phyloP scores from a whole-genome alignment of 768 basidiomycete genomes.

The Termitomyces titanicus region DNA sequence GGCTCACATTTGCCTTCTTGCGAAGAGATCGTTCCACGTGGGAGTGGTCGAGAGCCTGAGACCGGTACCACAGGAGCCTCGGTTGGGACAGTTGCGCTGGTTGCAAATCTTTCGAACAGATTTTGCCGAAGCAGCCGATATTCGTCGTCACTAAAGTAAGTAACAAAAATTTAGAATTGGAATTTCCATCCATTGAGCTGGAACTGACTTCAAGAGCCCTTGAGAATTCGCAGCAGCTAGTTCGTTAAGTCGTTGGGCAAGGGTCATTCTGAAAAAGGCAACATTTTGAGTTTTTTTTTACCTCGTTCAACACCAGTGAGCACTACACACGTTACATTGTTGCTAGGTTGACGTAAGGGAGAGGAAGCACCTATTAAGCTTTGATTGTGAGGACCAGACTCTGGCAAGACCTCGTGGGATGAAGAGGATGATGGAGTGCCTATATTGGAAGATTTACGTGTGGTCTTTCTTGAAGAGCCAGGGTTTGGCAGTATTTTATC shows the following conservation, averaged over 20 bases:
- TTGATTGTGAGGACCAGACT: constrained; percentile 21
- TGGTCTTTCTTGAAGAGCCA: constrained; percentile 16
- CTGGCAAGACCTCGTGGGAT: constrained; percentile 14
- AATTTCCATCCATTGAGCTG: not conserved
- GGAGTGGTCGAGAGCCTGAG: constrained; percentile 30
- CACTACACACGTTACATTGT: constrained; percentile 52
- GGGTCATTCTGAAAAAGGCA: constrained; percentile 49
- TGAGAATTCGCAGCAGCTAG: constrained; percentile 77
- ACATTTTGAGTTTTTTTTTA: not conserved
- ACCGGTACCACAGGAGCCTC: constrained; percentile 64
- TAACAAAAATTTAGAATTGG: not conserved
- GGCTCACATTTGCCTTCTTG: constrained; percentile 32
- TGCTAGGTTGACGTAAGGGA: constrained; percentile 34
- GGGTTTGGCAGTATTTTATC: constrained; percentile 21
- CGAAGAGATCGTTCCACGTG: constrained; percentile 24
- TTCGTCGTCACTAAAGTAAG: constrained; percentile 66
- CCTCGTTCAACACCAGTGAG: constrained; percentile 2
- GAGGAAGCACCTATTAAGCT: constrained; percentile 20
- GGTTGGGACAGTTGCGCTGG: constrained; percentile 50
- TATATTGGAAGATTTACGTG: constrained; percentile 4
- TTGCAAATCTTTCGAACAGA: constrained; percentile 76
- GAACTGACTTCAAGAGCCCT: constrained; percentile 67
- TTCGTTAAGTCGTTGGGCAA: constrained; percentile 81
- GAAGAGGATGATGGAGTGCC: constrained; percentile 14
- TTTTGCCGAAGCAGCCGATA: constrained; percentile 82